phyloP scores from a whole-genome alignment of 1,284 basidiomycete genomes.

The Somion occarium region DNA sequence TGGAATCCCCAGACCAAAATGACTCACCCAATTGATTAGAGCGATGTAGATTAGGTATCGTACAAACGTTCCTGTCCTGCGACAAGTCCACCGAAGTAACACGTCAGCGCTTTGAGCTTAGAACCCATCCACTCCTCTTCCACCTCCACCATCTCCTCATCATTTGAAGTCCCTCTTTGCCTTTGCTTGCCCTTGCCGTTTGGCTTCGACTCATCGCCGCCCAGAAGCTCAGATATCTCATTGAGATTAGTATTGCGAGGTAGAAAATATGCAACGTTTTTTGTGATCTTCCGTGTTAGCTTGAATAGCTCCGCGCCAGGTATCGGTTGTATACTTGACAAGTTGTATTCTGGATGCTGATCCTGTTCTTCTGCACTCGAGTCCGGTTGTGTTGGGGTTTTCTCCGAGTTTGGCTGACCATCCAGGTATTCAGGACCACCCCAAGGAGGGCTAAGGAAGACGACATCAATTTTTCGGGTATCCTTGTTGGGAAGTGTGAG shows the following conservation, averaged over 20 bases:
- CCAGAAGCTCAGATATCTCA: constrained; percentile 63
- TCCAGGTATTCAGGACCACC: constrained; percentile 76
- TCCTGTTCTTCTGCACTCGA: constrained; percentile 12
- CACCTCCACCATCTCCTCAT: constrained; percentile 60
- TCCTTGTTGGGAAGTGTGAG: constrained; percentile 8
- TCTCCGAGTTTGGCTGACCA: constrained; percentile 23
- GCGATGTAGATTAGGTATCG: constrained; percentile 9
- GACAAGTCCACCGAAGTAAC: constrained; percentile 76
- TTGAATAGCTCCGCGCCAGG: constrained; percentile 79
- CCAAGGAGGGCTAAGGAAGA: constrained; percentile 94
- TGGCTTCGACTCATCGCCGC: constrained; percentile 4
- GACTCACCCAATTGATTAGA: no score
- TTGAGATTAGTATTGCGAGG: constrained; percentile 79
- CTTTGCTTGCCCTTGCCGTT: constrained; percentile 8
- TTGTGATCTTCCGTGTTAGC: constrained; percentile 65
- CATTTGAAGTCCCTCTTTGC: not conserved
- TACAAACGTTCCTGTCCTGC: constrained; percentile 61
- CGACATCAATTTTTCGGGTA: constrained; percentile 65
- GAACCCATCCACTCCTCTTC: constrained; percentile 88
- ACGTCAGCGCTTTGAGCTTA: constrained; percentile 81
- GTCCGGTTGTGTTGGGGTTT: constrained; percentile 11
- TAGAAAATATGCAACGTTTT: constrained; percentile 85
- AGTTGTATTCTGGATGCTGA: constrained; percentile 56
- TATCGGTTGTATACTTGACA: constrained; percentile 74
- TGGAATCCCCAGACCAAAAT: no score